Conservation (phyloP, 257 asterid species). For the Orobanche coerulescens region DNA sequence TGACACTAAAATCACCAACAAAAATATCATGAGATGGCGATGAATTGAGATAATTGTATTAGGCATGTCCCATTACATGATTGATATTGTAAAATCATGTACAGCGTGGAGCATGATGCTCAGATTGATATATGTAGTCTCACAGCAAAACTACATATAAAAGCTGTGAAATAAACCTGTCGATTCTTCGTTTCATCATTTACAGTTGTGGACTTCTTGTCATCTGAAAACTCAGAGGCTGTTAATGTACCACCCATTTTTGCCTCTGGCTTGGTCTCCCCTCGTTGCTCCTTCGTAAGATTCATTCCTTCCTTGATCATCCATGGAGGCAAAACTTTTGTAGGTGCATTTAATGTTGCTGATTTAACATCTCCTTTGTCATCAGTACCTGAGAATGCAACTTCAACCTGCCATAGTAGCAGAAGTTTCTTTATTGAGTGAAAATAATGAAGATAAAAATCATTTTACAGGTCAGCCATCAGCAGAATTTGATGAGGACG, state of each 20-base stretch:
- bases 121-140: too few relatives aligned
- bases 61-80: too few relatives aligned
- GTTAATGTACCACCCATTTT: slow-evolving; percentile 39
- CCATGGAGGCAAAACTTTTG: slow-evolving; percentile 95
- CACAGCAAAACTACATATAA: too few relatives aligned
- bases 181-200: slow-evolving; percentile 51
- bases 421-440: slow-evolving; percentile 2
- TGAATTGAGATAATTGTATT: too few relatives aligned
- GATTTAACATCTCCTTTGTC: slow-evolving; percentile 61
- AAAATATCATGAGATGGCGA: too few relatives aligned
- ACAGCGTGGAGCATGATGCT: too few relatives aligned
- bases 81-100: too few relatives aligned
- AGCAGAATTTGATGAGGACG: background rate
- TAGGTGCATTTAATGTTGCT: slow-evolving; percentile 39
- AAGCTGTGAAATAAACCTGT: slow-evolving; percentile 36
- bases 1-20: too few relatives aligned
- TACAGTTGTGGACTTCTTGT: slow-evolving; percentile 49
- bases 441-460: background rate
- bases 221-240: slow-evolving; percentile 46
- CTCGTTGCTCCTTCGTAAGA: slow-evolving; percentile 86
- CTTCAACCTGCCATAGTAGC: slow-evolving; percentile 66
- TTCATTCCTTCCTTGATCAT: slow-evolving; percentile 91
- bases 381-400: slow-evolving; percentile 75
- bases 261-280: slow-evolving; percentile 53
- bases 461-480: background rate